Percentiles rank a stretch among this genome's conserved stretches.
Conservation (phyloP, 1,284 basidiomycete species). For the Lignosus rhinocerotis region DNA sequence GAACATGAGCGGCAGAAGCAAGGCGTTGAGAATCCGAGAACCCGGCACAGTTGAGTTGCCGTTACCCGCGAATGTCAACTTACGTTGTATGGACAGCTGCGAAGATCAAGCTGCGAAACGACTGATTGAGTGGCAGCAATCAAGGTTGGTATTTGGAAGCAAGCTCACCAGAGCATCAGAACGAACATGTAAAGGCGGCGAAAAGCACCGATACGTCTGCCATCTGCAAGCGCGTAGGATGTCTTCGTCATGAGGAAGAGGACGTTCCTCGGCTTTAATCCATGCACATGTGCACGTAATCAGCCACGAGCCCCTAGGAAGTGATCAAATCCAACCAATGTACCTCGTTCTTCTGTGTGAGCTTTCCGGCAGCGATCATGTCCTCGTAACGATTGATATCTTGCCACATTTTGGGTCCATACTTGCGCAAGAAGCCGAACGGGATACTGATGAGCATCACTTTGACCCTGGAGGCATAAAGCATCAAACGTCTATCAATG, state of each 20-base stretch:
- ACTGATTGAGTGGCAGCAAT: not conserved
- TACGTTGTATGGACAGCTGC: constrained; percentile 41
- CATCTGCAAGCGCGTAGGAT: constrained; percentile 18
- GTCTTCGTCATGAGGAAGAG: constrained; percentile 28
- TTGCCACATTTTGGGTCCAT: constrained; percentile 25
- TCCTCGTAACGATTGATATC: constrained; percentile 26
- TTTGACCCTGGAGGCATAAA: constrained; percentile 20
- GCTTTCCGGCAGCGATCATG: constrained; percentile 13
- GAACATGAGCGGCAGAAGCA: not conserved
- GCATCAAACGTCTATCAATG: constrained; percentile 13
- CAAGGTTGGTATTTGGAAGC: not conserved
- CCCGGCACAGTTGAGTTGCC: not conserved
- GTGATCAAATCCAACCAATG: not conserved
- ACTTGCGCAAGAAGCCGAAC: constrained; percentile 25
- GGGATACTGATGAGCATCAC: constrained; percentile 26
- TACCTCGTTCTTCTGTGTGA: constrained; percentile 23
- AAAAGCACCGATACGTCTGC: constrained; percentile 19
- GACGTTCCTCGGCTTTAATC: constrained; percentile 20
- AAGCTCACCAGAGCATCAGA: constrained; percentile 25
- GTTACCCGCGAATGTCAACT: constrained; percentile 6
- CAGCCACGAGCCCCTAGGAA: not conserved
- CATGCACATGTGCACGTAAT: not conserved
- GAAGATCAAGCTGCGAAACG: constrained; percentile 34
- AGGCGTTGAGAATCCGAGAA: not conserved
- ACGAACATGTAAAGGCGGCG: constrained; percentile 24